phyloP scores from a whole-genome alignment of 228 moss, liverwort and hornwort species.

The Sphagnum magellanicum region DNA sequence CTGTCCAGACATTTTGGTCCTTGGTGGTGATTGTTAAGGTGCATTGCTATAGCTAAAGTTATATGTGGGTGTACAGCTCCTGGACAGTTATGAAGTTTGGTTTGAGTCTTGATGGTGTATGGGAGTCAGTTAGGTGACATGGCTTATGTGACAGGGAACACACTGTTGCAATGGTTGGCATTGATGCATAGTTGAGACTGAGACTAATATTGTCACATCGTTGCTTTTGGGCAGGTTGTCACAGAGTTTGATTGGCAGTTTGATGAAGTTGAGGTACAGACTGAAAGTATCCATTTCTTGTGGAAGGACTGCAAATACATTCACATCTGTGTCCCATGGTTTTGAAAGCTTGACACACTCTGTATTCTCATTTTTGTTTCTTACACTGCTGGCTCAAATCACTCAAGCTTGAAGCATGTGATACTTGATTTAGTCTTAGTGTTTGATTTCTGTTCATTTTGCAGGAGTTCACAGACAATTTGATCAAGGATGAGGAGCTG shows the following conservation, averaged over 20 bases:
- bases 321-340: neutral
- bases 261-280: constrained; percentile 52
- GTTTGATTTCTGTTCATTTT: neutral
- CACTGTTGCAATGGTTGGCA: too few species aligned
- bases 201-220: neutral
- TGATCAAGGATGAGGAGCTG: constrained; percentile 60
- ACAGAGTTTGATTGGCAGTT: constrained; percentile 81
- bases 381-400: neutral
- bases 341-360: neutral
- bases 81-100: too few species aligned
- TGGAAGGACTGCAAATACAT: neutral
- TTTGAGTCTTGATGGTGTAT: neutral
- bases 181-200: neutral
- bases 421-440: neutral
- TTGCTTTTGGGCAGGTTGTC: constrained; percentile 31
- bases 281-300: neutral
- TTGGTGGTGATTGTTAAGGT: too few species aligned
- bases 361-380: neutral
- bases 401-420: neutral
- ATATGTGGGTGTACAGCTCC: too few species aligned
- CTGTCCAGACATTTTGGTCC: too few species aligned
- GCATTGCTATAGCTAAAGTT: too few species aligned
- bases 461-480: constrained; percentile 49
- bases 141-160: neutral
- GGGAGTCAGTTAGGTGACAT: neutral